Conservation (phyloP, 495 filamentous ascomycete genomes). For the Aspergillus biplanus region DNA sequence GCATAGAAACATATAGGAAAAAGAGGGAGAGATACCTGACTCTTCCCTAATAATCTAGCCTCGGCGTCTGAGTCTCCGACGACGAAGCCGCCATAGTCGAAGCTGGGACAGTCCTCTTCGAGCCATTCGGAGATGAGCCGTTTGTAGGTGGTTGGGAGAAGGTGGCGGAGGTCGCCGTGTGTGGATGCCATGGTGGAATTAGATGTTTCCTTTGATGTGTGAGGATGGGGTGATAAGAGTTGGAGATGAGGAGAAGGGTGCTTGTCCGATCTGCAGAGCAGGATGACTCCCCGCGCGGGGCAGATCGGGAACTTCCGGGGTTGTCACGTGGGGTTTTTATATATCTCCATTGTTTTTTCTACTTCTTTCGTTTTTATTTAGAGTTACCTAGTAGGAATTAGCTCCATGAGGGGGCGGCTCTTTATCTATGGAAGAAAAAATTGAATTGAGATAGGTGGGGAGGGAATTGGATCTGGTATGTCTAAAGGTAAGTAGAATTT, state of each 20-base stretch:
- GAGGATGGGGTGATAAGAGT: slow-evolving; percentile 9
- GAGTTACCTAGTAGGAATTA: too few species aligned
- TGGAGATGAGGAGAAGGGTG: not conserved
- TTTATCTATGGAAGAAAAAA: too few species aligned
- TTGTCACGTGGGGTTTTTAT: slow-evolving; percentile 13
- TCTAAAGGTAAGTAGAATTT: too few species aligned
- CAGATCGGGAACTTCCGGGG: slow-evolving; percentile 16
- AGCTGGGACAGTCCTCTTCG: slow-evolving; percentile 91
- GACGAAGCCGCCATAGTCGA: slow-evolving; percentile 97
- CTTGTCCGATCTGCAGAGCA: not conserved
- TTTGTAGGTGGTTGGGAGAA: slow-evolving; percentile 86
- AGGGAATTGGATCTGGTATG: too few species aligned
- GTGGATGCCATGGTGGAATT: slow-evolving; percentile 55
- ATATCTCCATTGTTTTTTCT: not conserved
- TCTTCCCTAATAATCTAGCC: slow-evolving; percentile 89
- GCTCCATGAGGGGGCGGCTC: too few species aligned
- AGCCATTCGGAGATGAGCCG: slow-evolving; percentile 81
- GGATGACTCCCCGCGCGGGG: slow-evolving; percentile 18
- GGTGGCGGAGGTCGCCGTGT: slow-evolving; percentile 75
- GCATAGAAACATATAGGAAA: not conserved
- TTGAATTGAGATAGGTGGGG: too few species aligned
- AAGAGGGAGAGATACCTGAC: slow-evolving; percentile 46
- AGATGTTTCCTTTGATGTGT: slow-evolving; percentile 1
- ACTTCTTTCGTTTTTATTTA: not conserved
- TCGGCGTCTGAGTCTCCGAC: slow-evolving; percentile 79